Conservation (phyloP, 2,329 filamentous ascomycete species). For the Sphaerulina populicola region DNA sequence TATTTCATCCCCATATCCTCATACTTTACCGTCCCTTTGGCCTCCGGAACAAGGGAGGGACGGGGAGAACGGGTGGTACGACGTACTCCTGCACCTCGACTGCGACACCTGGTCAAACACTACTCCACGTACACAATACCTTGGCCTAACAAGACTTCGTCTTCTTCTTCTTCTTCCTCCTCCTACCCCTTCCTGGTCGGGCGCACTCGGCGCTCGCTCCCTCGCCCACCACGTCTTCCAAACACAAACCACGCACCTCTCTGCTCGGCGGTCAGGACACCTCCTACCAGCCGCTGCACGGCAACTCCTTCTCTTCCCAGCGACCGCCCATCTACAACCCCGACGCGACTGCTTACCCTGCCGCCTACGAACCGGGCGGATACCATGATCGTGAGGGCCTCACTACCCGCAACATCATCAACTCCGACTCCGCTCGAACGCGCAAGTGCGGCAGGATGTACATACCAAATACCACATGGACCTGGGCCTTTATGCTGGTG, state of each 20-base stretch:
- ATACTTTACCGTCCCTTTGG: no score
- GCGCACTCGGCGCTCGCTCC: conserved; percentile 24
- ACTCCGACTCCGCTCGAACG: conserved; percentile 26
- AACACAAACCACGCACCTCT: conserved; percentile 50
- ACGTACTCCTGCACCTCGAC: not conserved
- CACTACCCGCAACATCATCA: conserved; percentile 31
- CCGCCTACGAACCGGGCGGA: conserved; percentile 38
- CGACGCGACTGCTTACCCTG: not conserved
- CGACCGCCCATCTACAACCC: conserved; percentile 23
- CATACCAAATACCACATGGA: conserved; percentile 76
- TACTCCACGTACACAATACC: not conserved
- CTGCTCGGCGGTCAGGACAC: conserved; percentile 46
- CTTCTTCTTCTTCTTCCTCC: no score
- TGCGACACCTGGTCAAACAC: conserved; percentile 5
- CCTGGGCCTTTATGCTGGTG: conserved; percentile 71
- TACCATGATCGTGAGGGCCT: conserved; percentile 48
- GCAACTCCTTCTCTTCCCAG: conserved; percentile 27
- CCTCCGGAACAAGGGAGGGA: not conserved
- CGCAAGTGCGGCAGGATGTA: conserved; percentile 51
- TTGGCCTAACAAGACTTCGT: no score
- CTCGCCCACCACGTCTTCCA: conserved; percentile 33
- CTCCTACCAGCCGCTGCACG: conserved; percentile 42
- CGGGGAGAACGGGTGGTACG: no score
- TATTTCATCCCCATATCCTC: no score
- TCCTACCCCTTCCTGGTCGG: conserved; percentile 5